Percentiles rank a stretch among this genome's conserved stretches.
These are phyloP conservation scores for Pinguiococcus pyrenoidosus DNA, from an alignment of 108 stramenopile genomes.

Conservation along the genomic window DNA sequence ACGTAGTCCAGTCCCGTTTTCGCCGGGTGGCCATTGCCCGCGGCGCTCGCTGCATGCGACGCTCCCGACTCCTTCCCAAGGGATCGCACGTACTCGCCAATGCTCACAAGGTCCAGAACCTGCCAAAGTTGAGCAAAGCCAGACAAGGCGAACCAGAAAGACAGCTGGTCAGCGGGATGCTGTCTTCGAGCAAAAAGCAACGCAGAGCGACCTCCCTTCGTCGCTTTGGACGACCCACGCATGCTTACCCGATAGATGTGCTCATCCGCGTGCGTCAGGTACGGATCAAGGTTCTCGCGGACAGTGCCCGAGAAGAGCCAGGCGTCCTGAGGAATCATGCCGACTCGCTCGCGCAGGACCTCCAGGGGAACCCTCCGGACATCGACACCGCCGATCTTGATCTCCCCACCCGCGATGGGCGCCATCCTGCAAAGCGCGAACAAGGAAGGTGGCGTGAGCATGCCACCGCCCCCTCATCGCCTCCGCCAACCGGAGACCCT, in stretches of 20 bases:
- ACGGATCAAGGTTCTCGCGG: slow-evolving; percentile 18
- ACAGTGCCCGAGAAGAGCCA: slow-evolving; percentile 24
- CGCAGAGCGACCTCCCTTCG: neutral
- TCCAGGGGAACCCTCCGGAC: neutral
- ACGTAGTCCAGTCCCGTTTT: slow-evolving; percentile 9
- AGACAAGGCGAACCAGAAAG: no score
- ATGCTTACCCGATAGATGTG: slow-evolving; percentile 13
- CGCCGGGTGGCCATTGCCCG: neutral
- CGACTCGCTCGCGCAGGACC: neutral
- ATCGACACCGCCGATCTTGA: slow-evolving; percentile 7
- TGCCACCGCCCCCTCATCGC: slow-evolving; percentile 8
- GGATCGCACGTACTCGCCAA: no score
- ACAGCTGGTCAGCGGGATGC: no score
- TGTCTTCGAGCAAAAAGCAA: neutral
- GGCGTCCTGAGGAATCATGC: slow-evolving; percentile 32
- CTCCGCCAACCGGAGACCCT: slow-evolving; percentile 4
- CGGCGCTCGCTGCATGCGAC: neutral
- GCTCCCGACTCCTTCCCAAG: no score
- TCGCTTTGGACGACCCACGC: neutral
- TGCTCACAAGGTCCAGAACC: no score
- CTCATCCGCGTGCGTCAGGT: slow-evolving; percentile 14
- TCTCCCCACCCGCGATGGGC: neutral
- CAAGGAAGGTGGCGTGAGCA: neutral
- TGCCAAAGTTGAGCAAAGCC: no score
- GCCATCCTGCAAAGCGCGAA: neutral